Conservation (phyloP, 129 eudicot genomes). For the Centella asiatica region DNA sequence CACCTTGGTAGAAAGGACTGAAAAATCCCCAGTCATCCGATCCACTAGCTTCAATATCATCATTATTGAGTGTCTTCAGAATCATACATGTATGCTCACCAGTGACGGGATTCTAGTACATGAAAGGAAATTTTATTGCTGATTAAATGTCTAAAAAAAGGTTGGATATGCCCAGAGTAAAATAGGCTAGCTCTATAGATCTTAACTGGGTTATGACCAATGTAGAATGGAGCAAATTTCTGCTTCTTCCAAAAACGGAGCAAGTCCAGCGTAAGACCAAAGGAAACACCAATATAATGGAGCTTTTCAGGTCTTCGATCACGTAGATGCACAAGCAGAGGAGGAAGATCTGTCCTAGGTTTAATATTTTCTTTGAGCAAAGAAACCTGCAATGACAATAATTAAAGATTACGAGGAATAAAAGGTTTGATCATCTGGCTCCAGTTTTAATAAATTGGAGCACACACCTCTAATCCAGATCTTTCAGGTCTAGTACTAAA, state of each 20-base stretch:
- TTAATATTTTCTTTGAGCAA: slow-evolving; percentile 82
- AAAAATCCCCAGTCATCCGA: slow-evolving; percentile 63
- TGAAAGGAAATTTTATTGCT: neutral
- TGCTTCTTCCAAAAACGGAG: slow-evolving; percentile 92
- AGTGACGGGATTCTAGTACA: slow-evolving; percentile 60
- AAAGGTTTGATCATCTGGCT: neutral
- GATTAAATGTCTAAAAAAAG: slow-evolving; percentile 11
- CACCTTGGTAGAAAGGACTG: slow-evolving; percentile 68
- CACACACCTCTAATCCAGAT: too few relatives aligned
- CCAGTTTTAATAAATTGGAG: too few relatives aligned
- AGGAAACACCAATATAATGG: slow-evolving; percentile 89
- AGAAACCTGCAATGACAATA: slow-evolving; percentile 51
- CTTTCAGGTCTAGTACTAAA: too few relatives aligned
- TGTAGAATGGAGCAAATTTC: slow-evolving; percentile 80
- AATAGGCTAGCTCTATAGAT: neutral
- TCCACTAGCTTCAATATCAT: slow-evolving; percentile 56
- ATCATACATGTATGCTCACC: slow-evolving; percentile 97
- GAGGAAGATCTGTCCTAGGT: slow-evolving; percentile 82
- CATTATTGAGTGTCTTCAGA: slow-evolving; percentile 58
- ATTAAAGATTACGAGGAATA: neutral
- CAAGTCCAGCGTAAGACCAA: slow-evolving; percentile 84
- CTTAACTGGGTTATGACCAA: slow-evolving; percentile 74
- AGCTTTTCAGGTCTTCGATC: slow-evolving; percentile 86
- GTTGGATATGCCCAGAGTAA: neutral
- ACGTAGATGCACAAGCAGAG: slow-evolving; percentile 74